Evolutionary conservation across 2,329 filamentous ascomycete species (phyloP), one percentile per base, ranked within the genome.

Genomic region (Leptographium radiaticola): DNA sequence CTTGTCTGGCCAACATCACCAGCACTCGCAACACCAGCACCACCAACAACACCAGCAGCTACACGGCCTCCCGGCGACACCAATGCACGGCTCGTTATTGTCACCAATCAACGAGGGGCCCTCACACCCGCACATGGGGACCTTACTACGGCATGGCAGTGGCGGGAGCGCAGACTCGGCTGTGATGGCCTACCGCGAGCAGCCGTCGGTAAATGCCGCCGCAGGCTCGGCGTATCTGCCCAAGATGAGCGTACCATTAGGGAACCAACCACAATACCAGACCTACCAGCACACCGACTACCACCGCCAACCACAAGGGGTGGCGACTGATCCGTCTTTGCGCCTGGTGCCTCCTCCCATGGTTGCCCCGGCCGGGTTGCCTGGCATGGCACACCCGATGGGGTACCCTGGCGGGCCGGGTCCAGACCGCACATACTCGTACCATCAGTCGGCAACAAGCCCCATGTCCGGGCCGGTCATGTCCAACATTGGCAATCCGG

Each of bases 321-420:
- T 25, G 20, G 18, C 49, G 20, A 10, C 39, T 16, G 30, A 43
- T 16, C 13, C 34, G 16, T 33, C 30, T 31, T 12, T 56, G 42
- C 55, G 56, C 6, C n/a, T 55, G 15, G 55, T 57, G 16, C 58
- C 53, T 12, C 57, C 58, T n/a, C 53, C 50, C 2, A 48, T 59
- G 25, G 49, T 51, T 2, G 55, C 57, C 8, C 57, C 58, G 15
- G 44, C 50, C 9, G 47, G 46, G 0, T 47, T 56, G 13, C 50
- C 57, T 3, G 52, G 45, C 20, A 40, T 55, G 39, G 49, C 49
- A 36, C 49, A 54, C 3, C 46, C 55, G 4, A 34, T 55, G 40
- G 51, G 46, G 39, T 50, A 51, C 38, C 42, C 49, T 31, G 30
- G 53, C 38, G 43, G 34, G 30, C 45, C 12, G 34, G 39, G 51